Base-by-base conservation (phyloP, 345 rosid species). In the Hibiscus syriacus region DNA sequence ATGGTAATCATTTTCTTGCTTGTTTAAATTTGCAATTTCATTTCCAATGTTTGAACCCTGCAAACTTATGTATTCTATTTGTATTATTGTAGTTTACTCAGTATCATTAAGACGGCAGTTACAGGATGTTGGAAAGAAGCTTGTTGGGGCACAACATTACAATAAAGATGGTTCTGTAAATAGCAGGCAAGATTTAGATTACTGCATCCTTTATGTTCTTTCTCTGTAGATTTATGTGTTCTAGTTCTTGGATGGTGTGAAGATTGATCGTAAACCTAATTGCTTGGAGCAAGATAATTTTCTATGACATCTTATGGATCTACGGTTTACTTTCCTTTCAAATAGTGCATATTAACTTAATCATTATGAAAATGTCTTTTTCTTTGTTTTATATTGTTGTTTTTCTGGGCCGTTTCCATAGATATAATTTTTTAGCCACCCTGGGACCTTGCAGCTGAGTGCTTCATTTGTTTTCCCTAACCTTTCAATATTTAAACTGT, bases 51-150 rank as follows among this genome's bases (percentile, higher is more conserved):
- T 66, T 53, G 64, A 61, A 68, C 39, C 69, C 67, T 58, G 49
- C 65, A 58, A 62, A 74, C 58, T 78, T 65, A 69, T 68, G 65
- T 69, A 67, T 72, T 43, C 53, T 66, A 20, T 73, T 19, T 85
- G 64, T 80, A 38, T 69, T 74, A 56, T 79, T 87, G 86, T 73
- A 95, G 99, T 95, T 66, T 95, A 88, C 86, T 85, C 99, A 0
- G 97, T 88, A 75, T 95, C 99, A 61, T 78, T 95, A 77, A 88
- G 98, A 80, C 99, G 90, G 63, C 99, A 95, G 79, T 80, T 95
- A 73, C 99, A 92, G 83, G 99, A 95, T 72, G 86, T 88, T 69
- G 94, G 97, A 64, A 95, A 90, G 83, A 95, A 88, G 85, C 94
- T 95, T 65, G 83, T 92, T 67, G 98, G 97, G 67, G 96, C 92